A percentile compares a stretch with the other conserved stretches of the same genome.
These are phyloP conservation scores for Solanum microdontum DNA, from an alignment of 257 asterid species.

Conservation along the genomic window DNA sequence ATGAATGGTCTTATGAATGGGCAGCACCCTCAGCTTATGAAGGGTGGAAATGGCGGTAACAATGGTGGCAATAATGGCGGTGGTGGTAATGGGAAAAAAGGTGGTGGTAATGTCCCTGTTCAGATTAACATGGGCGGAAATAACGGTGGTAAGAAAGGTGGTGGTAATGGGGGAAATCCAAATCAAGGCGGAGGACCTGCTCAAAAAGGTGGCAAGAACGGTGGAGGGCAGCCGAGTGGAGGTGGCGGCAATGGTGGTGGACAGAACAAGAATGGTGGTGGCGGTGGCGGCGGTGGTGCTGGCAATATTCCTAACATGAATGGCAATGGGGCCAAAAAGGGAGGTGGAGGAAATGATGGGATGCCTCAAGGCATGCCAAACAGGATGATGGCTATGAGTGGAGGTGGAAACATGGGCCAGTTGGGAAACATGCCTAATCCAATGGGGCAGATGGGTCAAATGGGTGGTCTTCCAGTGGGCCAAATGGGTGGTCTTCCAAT, in stretches of 20 bases:
- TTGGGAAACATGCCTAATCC: constrained; percentile 28
- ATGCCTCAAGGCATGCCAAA: constrained; percentile 65
- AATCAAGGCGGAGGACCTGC: constrained; percentile 47
- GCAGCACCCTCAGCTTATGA: background rate
- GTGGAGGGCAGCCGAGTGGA: constrained; percentile 45
- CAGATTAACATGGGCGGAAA: constrained; percentile 41
- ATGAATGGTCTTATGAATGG: constrained; percentile 20
- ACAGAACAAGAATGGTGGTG: constrained; percentile 18
- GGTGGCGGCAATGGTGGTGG: constrained; percentile 8
- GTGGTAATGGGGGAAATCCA: constrained; percentile 35
- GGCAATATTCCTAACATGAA: constrained; percentile 16
- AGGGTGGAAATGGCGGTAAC: constrained; percentile 6
- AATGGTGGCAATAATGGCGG: background rate
- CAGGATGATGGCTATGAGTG: constrained; percentile 61
- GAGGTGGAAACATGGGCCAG: constrained; percentile 36
- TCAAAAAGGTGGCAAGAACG: constrained; percentile 38
- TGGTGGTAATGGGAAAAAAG: constrained; percentile 25
- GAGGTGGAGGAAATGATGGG: constrained; percentile 71
- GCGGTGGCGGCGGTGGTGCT: constrained; percentile 14
- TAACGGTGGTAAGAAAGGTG: constrained; percentile 29
- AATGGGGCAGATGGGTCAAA: constrained; percentile 33
- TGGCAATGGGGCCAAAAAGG: constrained; percentile 49
- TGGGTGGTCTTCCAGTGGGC: constrained; percentile 17
- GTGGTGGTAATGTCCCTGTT: constrained; percentile 31
- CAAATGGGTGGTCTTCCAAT: constrained; percentile 12